These are phyloP conservation scores for Zoysia matrella DNA, from an alignment of 202 grass and related monocot genomes.

Conservation along the genomic window DNA sequence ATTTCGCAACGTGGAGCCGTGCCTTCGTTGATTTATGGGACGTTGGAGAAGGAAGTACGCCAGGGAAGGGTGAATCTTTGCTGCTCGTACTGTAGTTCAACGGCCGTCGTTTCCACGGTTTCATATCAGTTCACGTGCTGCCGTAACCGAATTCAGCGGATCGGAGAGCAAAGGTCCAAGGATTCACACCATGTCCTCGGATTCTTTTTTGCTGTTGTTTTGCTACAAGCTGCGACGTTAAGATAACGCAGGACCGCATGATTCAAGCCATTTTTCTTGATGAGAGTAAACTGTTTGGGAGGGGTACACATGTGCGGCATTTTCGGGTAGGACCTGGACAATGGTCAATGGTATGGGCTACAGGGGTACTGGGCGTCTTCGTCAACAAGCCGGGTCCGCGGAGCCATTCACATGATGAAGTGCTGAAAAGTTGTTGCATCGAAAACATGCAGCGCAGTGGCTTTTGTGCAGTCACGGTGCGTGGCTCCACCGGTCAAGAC, in stretches of 20 bases:
- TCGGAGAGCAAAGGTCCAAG: background rate
- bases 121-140: slow-evolving; percentile 32
- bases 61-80: too few relatives aligned
- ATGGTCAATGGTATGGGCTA: too few relatives aligned
- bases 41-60: too few relatives aligned
- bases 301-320: too few relatives aligned
- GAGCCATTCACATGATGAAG: background rate
- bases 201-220: background rate
- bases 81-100: background rate
- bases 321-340: too few relatives aligned
- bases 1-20: too few relatives aligned
- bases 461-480: background rate
- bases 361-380: background rate
- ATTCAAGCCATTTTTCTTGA: too few relatives aligned
- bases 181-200: slow-evolving; percentile 28
- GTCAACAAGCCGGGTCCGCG: too few relatives aligned
- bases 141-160: background rate
- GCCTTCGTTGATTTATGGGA: too few relatives aligned
- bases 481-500: background rate
- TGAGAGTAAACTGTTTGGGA: background rate
- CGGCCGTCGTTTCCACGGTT: background rate
- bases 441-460: background rate
- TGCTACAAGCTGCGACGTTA: background rate
- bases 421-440: background rate
- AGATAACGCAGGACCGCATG: background rate